Evolutionary conservation across 805 yeast genomes (phyloP).

Genomic region (Saccharomyces cerevisiae): DNA sequence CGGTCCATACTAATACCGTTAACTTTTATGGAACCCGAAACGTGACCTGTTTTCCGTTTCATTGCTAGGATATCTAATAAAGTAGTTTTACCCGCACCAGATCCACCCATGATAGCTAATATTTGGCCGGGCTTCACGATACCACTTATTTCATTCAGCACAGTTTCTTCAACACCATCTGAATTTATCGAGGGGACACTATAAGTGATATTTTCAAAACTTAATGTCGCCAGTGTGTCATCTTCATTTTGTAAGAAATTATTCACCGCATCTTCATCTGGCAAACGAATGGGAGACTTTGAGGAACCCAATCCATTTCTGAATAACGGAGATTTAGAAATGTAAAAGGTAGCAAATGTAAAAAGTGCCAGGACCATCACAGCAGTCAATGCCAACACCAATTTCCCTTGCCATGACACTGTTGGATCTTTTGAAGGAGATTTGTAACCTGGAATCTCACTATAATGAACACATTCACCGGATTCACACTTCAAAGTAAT

Average conservation of each 20-base stretch:
- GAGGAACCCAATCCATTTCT: conserved; percentile 9
- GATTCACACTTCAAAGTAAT: conserved; percentile 74
- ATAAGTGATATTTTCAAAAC: conserved; percentile 70
- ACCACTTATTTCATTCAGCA: conserved; percentile 64
- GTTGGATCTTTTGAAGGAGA: conserved; percentile 41
- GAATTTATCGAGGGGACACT: conserved; percentile 7
- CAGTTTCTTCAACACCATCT: conserved; percentile 23
- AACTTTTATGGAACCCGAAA: conserved; percentile 59
- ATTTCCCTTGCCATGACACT: conserved; percentile 32
- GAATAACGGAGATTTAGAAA: conserved; percentile 58
- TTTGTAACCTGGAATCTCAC: conserved; percentile 87
- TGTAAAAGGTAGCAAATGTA: conserved; percentile 35
- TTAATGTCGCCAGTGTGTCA: conserved; percentile 57
- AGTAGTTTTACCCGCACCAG: conserved; percentile 98
- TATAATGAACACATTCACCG: conserved; percentile 87
- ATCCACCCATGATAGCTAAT: conserved; percentile 95
- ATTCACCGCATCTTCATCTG: conserved; percentile 26
- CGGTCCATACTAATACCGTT: conserved; percentile 48
- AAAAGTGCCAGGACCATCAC: conserved; percentile 31
- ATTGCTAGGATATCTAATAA: conserved; percentile 84
- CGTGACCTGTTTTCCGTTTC: conserved; percentile 69
- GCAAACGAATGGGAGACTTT: conserved; percentile 19
- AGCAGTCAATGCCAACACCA: conserved; percentile 36
- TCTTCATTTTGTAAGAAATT: conserved; percentile 38
- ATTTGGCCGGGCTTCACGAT: conserved; percentile 79